Conservation (phyloP, 2,329 filamentous ascomycete species). For the Penicillium aurantiogriseum region DNA sequence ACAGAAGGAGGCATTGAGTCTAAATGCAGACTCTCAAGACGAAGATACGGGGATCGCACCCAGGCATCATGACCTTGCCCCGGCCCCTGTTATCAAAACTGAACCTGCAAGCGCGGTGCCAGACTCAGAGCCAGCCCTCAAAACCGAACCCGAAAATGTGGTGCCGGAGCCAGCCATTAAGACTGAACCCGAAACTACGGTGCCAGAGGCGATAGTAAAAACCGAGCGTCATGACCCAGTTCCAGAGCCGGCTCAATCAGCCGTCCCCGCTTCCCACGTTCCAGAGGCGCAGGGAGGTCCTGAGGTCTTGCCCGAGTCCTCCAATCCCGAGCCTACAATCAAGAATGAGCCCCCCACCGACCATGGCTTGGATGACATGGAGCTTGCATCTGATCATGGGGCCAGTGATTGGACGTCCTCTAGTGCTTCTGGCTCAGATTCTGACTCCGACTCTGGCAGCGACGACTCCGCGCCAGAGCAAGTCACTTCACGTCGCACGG, state of each 20-base stretch:
- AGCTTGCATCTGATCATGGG: constrained; percentile 16
- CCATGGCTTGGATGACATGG: constrained; percentile 12
- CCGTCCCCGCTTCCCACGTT: not conserved
- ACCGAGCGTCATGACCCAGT: not conserved
- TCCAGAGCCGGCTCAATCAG: not conserved
- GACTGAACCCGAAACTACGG: not conserved
- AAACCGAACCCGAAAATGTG: not conserved
- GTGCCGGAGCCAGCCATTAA: not conserved
- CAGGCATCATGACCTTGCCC: not conserved
- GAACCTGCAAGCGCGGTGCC: not conserved
- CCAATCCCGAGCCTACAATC: not conserved
- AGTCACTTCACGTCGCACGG: constrained; percentile 40
- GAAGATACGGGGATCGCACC: not conserved
- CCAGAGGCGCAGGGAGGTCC: not conserved
- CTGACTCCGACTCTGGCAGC: constrained; percentile 24
- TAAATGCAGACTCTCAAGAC: not conserved
- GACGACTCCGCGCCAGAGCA: constrained; percentile 44
- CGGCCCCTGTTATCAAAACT: not conserved
- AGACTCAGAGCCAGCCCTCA: not conserved
- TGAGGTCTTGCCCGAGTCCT: not conserved
- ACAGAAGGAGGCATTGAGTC: constrained; percentile 25
- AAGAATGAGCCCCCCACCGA: not conserved
- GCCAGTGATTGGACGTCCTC: constrained; percentile 42
- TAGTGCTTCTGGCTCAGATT: constrained; percentile 32
- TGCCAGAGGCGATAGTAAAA: not conserved